Base-by-base conservation (phyloP, 129 eudicot species). In the Arctium minus region DNA sequence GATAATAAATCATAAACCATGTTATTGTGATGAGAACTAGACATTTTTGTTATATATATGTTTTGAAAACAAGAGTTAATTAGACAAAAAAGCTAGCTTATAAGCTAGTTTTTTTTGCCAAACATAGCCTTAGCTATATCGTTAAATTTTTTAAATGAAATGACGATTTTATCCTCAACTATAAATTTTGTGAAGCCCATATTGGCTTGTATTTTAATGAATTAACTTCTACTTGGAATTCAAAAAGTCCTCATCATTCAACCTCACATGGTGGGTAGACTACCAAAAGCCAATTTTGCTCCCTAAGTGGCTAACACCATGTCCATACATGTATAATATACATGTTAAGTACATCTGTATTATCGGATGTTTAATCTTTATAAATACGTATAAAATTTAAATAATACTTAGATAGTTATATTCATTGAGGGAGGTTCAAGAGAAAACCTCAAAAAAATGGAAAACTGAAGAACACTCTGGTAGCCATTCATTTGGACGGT, bases 241-340 rank as follows among this genome's bases (percentile, higher is more conserved):
- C 30, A 17, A 37, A 56, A 81, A 6, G 46, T 30, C 33, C n/a
- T 36, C 18, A 74, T 37, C 27, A 74, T 81, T 74, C 8, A 74
- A 64, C 40, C 79, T 81, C 79, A 81, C 85, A 81, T 81, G 85
- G 75, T 36, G 74, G 31, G 84, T 64, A 30, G 53, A 72, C 17
- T 81, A 62, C 62, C 85, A 80, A 80, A 75, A 46, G 74, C 64
- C 72, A 81, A 73, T 37, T n/a, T 6, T 81, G 68, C 27, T 81
- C 64, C 85, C 79, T 68, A 30, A 81, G 46, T 81, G 85, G 85
- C 74, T 81, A 74, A 65, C 85, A 74, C 9, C 62, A 64, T 81
- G 67, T 42, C 80, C 74, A 74, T 17, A 73, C 74, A 37, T 39
- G 68, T 27, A 60, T 27, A 22, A 8, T 27, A 27, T 67, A 67